phyloP scores from a whole-genome alignment of 257 asterid genomes.

The Nicotiana attenuata region DNA sequence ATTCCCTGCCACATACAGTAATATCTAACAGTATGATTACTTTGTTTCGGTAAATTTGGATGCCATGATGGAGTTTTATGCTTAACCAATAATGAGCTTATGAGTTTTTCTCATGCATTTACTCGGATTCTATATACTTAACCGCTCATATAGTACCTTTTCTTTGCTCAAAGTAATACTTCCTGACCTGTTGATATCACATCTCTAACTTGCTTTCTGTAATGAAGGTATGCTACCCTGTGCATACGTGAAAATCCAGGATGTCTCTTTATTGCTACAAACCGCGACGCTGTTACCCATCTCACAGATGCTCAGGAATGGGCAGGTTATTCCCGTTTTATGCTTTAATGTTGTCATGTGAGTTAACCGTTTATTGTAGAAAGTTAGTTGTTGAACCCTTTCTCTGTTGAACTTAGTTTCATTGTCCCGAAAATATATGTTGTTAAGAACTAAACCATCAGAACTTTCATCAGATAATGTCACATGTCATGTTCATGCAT shows the following conservation, averaged over 20 bases:
- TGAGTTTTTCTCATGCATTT: background rate
- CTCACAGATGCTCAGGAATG: constrained; percentile 99
- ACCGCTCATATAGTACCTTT: background rate
- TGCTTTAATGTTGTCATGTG: background rate
- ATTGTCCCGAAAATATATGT: background rate
- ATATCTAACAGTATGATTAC: background rate
- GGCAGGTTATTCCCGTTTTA: constrained; percentile 64
- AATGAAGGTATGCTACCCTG: constrained; percentile 84
- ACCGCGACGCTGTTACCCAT: constrained; percentile 98
- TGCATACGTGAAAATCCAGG: constrained; percentile 98
- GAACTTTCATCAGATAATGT: background rate
- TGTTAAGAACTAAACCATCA: background rate
- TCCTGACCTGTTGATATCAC: background rate
- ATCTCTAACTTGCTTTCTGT: background rate
- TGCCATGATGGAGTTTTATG: background rate
- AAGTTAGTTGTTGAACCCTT: background rate
- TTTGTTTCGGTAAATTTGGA: background rate
- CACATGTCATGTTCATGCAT: background rate
- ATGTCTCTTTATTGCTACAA: constrained; percentile 95
- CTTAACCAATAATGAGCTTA: background rate
- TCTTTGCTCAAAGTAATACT: background rate
- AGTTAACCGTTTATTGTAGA: background rate
- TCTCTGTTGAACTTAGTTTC: background rate
- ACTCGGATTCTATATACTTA: background rate
- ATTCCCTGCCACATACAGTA: background rate